phyloP scores from a whole-genome alignment of 2,329 filamentous ascomycete species.

The Neonectria hederae region DNA sequence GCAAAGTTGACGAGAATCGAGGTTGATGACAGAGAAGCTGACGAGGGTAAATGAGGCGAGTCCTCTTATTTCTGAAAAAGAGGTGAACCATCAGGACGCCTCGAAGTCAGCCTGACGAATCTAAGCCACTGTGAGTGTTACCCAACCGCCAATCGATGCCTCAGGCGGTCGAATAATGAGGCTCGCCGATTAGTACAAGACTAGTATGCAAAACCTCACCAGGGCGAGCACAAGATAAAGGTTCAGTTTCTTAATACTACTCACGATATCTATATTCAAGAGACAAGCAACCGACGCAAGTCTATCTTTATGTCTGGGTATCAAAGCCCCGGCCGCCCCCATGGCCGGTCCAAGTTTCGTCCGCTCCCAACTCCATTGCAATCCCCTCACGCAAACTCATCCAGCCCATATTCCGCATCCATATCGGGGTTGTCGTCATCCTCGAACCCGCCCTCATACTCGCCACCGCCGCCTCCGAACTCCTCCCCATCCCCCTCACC shows the following conservation, averaged over 20 bases:
- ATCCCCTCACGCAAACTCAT: constrained; percentile 37
- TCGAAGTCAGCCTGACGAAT: background rate
- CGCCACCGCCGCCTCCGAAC: constrained; percentile 45
- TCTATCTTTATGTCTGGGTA: constrained; percentile 2
- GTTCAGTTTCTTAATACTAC: background rate
- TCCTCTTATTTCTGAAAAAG: background rate
- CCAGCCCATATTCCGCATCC: constrained; percentile 50
- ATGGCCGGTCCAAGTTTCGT: background rate
- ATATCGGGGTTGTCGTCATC: constrained; percentile 51
- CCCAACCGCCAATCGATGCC: background rate
- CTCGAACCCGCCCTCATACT: constrained; percentile 47
- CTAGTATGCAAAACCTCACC: no score
- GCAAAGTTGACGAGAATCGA: no score
- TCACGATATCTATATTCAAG: background rate
- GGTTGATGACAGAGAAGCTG: background rate
- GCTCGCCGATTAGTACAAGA: background rate
- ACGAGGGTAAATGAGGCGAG: background rate
- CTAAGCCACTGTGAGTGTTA: background rate
- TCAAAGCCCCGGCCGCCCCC: background rate
- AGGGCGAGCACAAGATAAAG: background rate
- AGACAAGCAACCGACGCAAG: background rate
- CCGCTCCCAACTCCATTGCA: background rate
- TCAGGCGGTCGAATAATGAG: background rate
- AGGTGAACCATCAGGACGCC: no score
- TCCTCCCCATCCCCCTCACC: constrained; percentile 45